Evolutionary conservation across 2,329 filamentous ascomycete species (phyloP), one percentile per base, ranked within the genome.

Genomic region (Aureobasidium sp.): DNA sequence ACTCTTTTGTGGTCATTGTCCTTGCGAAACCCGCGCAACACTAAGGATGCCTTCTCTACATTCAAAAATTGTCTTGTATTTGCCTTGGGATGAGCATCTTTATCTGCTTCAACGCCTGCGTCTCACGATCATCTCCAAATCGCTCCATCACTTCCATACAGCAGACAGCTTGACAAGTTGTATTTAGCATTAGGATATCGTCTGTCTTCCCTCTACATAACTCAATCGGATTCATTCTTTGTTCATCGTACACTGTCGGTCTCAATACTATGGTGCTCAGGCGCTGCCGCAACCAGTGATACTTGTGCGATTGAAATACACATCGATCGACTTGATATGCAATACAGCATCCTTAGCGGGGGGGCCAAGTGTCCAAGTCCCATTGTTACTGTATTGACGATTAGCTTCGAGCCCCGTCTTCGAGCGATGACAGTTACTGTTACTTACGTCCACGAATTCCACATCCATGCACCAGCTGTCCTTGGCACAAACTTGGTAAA

Each of bases 331-430:
- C 41, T 79, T 82, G 29, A 92, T 80, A 7, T 80, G 82, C 67
- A 90, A 78, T n/a, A 81, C 74, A 0, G 88, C 84, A 68, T 92
- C 85, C 39, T 77, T 65, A 0, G 67, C 66, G 0, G 89, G 89
- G 3, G 89, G 89, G 0, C 89, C 89, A 17, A 79, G 84, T 39
- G 86, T 88, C 89, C 89, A 92, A 2, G 78, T 70, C 69, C 91
- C 87, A 29, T 88, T 88, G 67, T 92, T 92, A n/a, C 63, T 64
- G 26, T 48, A 10, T 12, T 8, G 9, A 47, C 0, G n/a, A 46
- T 57, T 20, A 57, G 53, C 39, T 36, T 36, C 5, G 10, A 20
- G 27, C 5, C 7, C 12, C 12, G 7, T 10, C 20, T 5, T 15
- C 9, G 20, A 24, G 13, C 15, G 6, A 17, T 46, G 9, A 6